Base-by-base conservation (phyloP, 2,329 filamentous ascomycete genomes). In the Fusarium marasasianum region DNA sequence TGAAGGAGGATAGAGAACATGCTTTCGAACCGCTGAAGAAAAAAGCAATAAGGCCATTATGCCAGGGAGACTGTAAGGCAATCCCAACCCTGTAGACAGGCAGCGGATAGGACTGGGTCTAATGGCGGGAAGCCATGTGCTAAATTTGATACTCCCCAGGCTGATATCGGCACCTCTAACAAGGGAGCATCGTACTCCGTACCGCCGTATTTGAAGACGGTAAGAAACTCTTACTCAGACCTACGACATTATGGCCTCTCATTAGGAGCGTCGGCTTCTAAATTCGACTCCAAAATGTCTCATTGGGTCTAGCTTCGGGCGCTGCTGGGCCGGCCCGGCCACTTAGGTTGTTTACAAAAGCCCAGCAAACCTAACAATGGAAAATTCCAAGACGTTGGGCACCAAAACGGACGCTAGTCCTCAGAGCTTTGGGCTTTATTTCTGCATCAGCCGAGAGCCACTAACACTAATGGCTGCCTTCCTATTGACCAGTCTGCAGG, bases 401-500 rank as follows among this genome's bases (percentile, higher is more conserved):
- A 78, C 69, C 77, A 78, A 78, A 69, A 71, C 72, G 69, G 69
- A 76, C 74, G 76, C 76, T 78, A 76, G 55, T 71, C 60, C 63
- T 67, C 71, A 76, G 69, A 66, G 60, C 62, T 66, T 70, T 62
- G 59, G 61, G 66, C 66, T 59, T 66, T 74, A 72, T 60, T 58
- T 69, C 65, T 78, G 76, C 73, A 75, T 77, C 76, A 72, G 71
- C 76, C 72, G 58, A 71, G 71, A 57, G 65, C 66, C 76, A 72
- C 77, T 77, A 73, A 64, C 57, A 57, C 53, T 53, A 54, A 66
- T 76, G 77, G 77, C 66, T 65, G 40, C 62, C 67, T 77, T 78
- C 77, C 77, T 76, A 78, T 78, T 78, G 76, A 73, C 69, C 72
- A 63, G 70, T 48, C 45, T 48, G 17, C 41, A 33, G 60, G 60